Evolutionary conservation across 2,329 filamentous ascomycete species (phyloP).

Genomic region (Fusarium penzigii): DNA sequence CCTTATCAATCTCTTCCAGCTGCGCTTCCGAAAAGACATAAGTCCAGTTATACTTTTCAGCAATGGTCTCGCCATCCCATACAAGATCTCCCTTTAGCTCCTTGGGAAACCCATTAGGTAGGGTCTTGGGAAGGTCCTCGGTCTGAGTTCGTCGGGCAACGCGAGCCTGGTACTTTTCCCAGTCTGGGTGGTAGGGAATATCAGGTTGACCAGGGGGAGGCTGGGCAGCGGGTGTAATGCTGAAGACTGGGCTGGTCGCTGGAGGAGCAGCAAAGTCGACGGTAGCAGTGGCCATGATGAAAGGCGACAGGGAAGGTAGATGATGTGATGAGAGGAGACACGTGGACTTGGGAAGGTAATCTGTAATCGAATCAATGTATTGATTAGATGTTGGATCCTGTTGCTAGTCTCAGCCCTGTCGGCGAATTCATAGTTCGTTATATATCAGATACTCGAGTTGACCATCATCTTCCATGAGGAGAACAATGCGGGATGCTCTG

Average conservation of each 20-base stretch:
- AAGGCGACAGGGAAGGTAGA: too few relatives aligned
- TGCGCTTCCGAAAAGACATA: constrained; percentile 6
- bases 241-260: not conserved
- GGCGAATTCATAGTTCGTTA: too few relatives aligned
- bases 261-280: too few relatives aligned
- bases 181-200: constrained; percentile 14
- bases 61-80: constrained; percentile 14
- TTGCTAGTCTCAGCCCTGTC: too few relatives aligned
- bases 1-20: constrained; percentile 6
- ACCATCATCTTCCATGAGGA: too few relatives aligned
- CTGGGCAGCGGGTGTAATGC: not conserved
- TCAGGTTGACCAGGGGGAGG: constrained; percentile 10
- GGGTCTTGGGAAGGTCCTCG: not conserved
- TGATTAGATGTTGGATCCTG: too few relatives aligned
- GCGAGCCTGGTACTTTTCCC: constrained; percentile 7
- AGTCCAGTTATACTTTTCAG: constrained; percentile 11
- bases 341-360: too few relatives aligned
- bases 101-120: constrained; percentile 10
- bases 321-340: too few relatives aligned
- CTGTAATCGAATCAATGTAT: too few relatives aligned
- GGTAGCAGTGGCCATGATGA: too few relatives aligned
- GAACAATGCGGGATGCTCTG: too few relatives aligned
- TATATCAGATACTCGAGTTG: too few relatives aligned
- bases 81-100: constrained; percentile 11
- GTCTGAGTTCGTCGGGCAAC: not conserved